These are phyloP conservation scores for Zygotorulaspora danielsina DNA, from an alignment of 805 yeast species.

Conservation along the genomic window DNA sequence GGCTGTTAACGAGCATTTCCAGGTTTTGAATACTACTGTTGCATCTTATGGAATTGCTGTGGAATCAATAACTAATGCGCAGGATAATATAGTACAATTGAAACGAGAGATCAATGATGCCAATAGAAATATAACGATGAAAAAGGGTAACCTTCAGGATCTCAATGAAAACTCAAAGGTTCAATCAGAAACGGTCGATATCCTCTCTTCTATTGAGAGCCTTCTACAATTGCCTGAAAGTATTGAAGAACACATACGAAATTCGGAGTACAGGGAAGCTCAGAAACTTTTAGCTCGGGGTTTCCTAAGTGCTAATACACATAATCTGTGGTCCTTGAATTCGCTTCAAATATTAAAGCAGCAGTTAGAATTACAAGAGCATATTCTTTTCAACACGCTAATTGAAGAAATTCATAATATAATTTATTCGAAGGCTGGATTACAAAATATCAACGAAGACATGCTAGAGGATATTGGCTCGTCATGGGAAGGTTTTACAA, in stretches of 20 bases:
- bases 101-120: conserved; percentile 47
- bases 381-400: conserved; percentile 61
- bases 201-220: conserved; percentile 61
- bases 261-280: conserved; percentile 64
- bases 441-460: conserved; percentile 17
- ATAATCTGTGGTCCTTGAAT: conserved; percentile 54
- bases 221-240: conserved; percentile 55
- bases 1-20: conserved; percentile 78
- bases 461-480: conserved; percentile 24
- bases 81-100: conserved; percentile 48
- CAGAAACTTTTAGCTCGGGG: conserved; percentile 50
- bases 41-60: conserved; percentile 78
- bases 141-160: conserved; percentile 57
- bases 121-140: conserved; percentile 46
- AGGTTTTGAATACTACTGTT: conserved; percentile 77
- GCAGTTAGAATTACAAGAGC: conserved; percentile 53
- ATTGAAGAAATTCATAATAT: conserved; percentile 73
- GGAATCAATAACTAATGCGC: conserved; percentile 59
- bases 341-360: conserved; percentile 49
- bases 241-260: conserved; percentile 64
- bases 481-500: conserved; percentile 33
- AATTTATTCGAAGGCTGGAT: conserved; percentile 50
- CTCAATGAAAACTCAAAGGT: conserved; percentile 58
- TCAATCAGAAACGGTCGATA: conserved; percentile 64
- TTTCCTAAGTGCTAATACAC: conserved; percentile 44